Evolutionary conservation across 2,329 filamentous ascomycete genomes (phyloP).

Genomic region (Neoascochyta sp.): DNA sequence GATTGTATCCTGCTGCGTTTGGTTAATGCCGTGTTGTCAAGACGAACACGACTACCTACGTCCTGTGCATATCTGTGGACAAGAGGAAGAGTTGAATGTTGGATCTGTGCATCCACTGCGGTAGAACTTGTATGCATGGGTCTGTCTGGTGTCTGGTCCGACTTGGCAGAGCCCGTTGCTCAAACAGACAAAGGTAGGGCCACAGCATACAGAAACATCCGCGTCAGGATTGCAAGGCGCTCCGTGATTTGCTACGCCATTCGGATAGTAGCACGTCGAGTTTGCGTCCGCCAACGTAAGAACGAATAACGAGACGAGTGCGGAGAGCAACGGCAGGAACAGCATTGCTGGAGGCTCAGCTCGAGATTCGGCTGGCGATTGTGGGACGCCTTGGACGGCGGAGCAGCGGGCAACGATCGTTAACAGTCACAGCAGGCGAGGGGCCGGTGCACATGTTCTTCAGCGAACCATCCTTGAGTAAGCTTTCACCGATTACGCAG

Average conservation of each 20-base stretch:
- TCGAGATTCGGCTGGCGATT: no score
- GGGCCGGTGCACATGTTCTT: no score
- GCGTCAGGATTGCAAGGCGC: conserved; percentile 12
- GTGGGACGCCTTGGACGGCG: no score
- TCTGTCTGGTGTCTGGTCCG: conserved; percentile 10
- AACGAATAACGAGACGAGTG: neutral
- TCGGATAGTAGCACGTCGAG: conserved; percentile 19
- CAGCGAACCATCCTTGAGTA: no score
- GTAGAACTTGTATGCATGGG: conserved; percentile 17
- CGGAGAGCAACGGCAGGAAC: no score
- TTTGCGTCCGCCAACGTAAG: conserved; percentile 4
- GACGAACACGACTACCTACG: no score
- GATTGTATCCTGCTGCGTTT: conserved; percentile 5
- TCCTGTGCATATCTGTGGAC: conserved; percentile 14
- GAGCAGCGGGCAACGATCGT: no score
- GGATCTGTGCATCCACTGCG: conserved; percentile 20
- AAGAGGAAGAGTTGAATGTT: conserved; percentile 17
- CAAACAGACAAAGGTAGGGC: conserved; percentile 19
- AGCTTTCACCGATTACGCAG: no score
- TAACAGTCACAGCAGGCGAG: no score
- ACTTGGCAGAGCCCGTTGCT: conserved; percentile 19
- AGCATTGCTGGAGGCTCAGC: no score
- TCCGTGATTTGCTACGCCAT: conserved; percentile 14
- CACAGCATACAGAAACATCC: conserved; percentile 19
- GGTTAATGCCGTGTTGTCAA: no score